Evolutionary conservation across 768 basidiomycete species (phyloP), one percentile per base, ranked within the genome.

Genomic region (Kwoniella sp.): DNA sequence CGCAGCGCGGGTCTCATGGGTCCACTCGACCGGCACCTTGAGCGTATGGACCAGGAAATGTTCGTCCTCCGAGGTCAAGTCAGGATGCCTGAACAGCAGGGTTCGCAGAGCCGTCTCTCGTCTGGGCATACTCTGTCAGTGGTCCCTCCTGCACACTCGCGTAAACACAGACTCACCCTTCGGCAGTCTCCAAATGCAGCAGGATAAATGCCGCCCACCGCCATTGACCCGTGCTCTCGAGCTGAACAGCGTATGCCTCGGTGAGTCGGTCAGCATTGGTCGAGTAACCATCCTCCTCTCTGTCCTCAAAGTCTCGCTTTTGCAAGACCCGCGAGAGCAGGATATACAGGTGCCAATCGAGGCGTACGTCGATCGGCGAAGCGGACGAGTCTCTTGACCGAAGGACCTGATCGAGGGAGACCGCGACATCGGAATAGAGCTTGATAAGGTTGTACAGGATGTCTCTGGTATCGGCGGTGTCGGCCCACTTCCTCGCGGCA

Each of bases 311-410:
- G 70, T 96, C 92, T 19, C 91, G 82, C 31, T 86, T 76, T 23
- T 85, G 79, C 76, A 95, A 83, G 54, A 85, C 87, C 22, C 86
- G 81, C 14, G 90, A 86, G 40, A 98, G 77, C 28, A 98, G 77
- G 48, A 90, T 81, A 71, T 93, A 96, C 28, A 96, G 67, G 74
- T 96, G 90, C 93, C 93, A 99, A 6, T 87, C 80, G 49, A 95
- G 76, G 19, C 89, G 82, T 69, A 83, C 84, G 70, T 92, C 90
- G n/a, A 83, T 73, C 0, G 85, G 85, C 5, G 83, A 85, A 2
- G 86, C 75, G 1, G 83, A 80, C 59, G 87, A 89, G 20, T 87
- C 87, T 7, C 84, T 76, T 0, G 91, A 86, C 10, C 80, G 75
- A 8, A 92, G 81, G 3, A 84, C 79, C 31, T 55, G 25, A 79